phyloP scores from a whole-genome alignment of 1,139 yeast species.

The Saccharomyces hybrid region DNA sequence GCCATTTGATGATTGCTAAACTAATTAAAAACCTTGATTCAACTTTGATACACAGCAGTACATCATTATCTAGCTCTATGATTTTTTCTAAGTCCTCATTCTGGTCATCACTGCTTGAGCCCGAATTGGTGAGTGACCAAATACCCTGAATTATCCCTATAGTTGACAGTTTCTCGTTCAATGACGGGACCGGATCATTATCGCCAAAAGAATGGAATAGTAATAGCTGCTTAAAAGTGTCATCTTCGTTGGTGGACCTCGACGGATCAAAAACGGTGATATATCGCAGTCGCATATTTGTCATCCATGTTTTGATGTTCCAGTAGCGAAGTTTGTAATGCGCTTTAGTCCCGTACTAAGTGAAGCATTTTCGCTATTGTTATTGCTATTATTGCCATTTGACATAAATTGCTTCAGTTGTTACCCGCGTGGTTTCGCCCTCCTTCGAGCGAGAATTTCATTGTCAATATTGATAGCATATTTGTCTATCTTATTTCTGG shows the following conservation, averaged over 20 bases:
- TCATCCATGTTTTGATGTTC: background rate
- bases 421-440: no score
- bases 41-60: conserved; percentile 22
- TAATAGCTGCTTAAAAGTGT: conserved; percentile 21
- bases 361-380: background rate
- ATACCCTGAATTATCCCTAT: conserved; percentile 37
- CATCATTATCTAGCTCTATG: conserved; percentile 27
- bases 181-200: conserved; percentile 9
- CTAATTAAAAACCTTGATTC: conserved; percentile 24
- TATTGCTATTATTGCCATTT: background rate
- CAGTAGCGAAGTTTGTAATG: background rate
- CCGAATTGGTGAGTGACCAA: conserved; percentile 25
- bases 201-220: conserved; percentile 26
- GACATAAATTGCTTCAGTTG: background rate
- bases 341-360: background rate
- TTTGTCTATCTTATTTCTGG: background rate
- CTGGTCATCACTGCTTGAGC: conserved; percentile 11
- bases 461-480: background rate
- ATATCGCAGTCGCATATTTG: conserved; percentile 8
- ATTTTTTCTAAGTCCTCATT: conserved; percentile 9
- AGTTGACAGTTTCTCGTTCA: conserved; percentile 31
- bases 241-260: conserved; percentile 18
- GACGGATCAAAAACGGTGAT: conserved; percentile 26
- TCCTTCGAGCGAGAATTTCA: background rate
- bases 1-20: conserved; percentile 10